Evolutionary conservation across 78 protist genomes (phyloP), one percentile per base, ranked within the genome.

Genomic region (Bodo saltans): DNA sequence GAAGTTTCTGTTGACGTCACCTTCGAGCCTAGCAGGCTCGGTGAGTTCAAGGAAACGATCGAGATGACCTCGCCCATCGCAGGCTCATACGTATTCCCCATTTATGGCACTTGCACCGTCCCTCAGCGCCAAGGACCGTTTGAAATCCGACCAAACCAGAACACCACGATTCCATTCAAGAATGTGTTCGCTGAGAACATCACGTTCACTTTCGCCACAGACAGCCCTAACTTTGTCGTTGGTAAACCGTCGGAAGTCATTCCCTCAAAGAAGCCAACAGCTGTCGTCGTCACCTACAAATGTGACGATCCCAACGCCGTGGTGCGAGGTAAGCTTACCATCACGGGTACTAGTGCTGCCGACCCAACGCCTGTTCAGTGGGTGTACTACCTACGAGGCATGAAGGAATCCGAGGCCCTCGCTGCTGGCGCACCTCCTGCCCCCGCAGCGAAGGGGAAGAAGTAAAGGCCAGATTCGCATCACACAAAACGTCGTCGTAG

Each of bases 61-160:
- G 2, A n/a, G 25, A 42, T 90, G 47, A 0, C 81, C n/a, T 84
- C 89, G 12, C 71, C 83, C 3, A 68, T 26, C 0, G 96, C 90
- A 25, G 96, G 96, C 11, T 88, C 80, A 39, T 90, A 86, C 90
- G 0, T 26, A 21, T 71, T 85, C 83, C 12, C 70, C 3, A 87
- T 93, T 41, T 0, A 41, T 2, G 96, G 92, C 37, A 35, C n/a
- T 25, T 84, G 93, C 35, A 17, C 60, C 42, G 78, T 87, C 35
- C 92, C 96, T 17, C 11, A 28, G 41, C 92, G 91, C 60, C 92
- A 88, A 68, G 96, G 96, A 23, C 96, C 96, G 30, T 4, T 85
- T 69, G 47, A 21, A 21, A 78, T 90, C 83, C 68, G 68, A 71
- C 35, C 76, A n/a, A 75, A 71, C 21, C 69, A 52, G 32, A 39